These are phyloP conservation scores for Salix udensis DNA, from an alignment of 345 rosid species.

Conservation along the genomic window DNA sequence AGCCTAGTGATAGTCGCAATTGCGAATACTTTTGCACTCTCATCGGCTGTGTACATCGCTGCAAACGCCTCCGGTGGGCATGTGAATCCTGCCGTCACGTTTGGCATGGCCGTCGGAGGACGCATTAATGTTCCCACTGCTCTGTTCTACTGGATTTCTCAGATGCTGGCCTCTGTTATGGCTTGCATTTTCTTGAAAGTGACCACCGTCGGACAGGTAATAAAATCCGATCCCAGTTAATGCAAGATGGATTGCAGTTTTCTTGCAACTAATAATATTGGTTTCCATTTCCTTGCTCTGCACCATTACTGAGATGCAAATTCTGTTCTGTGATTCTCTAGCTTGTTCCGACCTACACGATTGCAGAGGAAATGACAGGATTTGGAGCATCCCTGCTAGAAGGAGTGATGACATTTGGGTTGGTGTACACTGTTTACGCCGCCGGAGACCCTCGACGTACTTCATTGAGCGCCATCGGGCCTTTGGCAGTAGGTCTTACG, in stretches of 20 bases:
- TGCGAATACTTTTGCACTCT: conserved; percentile 65
- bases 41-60: conserved; percentile 61
- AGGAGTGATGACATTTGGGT: conserved; percentile 60
- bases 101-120: conserved; percentile 79
- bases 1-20: conserved; percentile 54
- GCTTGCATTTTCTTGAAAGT: conserved; percentile 70
- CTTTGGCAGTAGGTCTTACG: conserved; percentile 54
- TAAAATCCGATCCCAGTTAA: neutral
- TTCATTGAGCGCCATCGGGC: conserved; percentile 40
- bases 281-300: neutral
- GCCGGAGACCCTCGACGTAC: conserved; percentile 54
- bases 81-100: conserved; percentile 91
- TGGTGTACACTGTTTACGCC: conserved; percentile 70
- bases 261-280: neutral
- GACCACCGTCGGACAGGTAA: conserved; percentile 56
- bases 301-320: neutral
- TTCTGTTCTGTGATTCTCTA: conserved; percentile 14
- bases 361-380: conserved; percentile 82
- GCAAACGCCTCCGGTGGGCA: conserved; percentile 75
- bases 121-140: conserved; percentile 68
- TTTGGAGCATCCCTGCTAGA: conserved; percentile 84
- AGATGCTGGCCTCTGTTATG: conserved; percentile 76
- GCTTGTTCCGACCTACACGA: conserved; percentile 53
- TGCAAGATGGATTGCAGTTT: neutral
- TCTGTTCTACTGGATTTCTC: conserved; percentile 76